Base-by-base conservation (phyloP, 768 basidiomycete genomes). In the Cystofilobasidium bisporidii region DNA sequence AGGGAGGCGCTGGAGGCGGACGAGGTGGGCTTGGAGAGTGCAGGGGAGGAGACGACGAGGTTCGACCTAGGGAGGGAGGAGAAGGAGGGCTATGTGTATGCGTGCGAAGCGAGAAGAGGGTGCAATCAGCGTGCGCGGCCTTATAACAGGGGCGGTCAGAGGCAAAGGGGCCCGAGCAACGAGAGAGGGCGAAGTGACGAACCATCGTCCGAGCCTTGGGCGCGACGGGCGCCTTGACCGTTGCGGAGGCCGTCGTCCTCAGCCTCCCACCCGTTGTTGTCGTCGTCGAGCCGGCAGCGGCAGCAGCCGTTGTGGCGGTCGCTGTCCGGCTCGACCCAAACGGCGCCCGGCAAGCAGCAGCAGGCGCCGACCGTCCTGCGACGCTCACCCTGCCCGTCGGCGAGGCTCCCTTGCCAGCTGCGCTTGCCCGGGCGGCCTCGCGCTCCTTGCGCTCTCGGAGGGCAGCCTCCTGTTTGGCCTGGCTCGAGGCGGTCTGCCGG, bases 1-100 rank as follows among this genome's bases (percentile, higher is more conserved):
- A 58, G 15, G 2, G 59, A 50, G 18, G 58, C 36, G 30, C 1
- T 56, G 4, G 63, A 26, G 20, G 50, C 24, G 30, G 63, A 28
- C 1, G 60, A 4, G 41, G 14, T 28, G 28, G 26, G 12, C 43
- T 43, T 40, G 40, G 40, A 32, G 8, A 56, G 32, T 24, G 40
- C 24, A 18, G 59, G 33, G 28, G 58, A 41, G 58, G 41, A 55
- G 48, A 60, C 41, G 58, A 50, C 30, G 58, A 64, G 22, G 32
- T 1, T 17, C 28, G 59, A 28, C 1, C 30, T 22, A 3, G 38
- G 36, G 15, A 17, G 22, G 3, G 61, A 22, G n/a, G 36, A 26
- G 38, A 59, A 12, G n/a, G 20, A 47, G 17, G 56, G 38, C 59
- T 45, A n/a, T n/a, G n/a, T n/a, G 64, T 17, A 43, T 1, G 24